A percentile compares a stretch with the other conserved stretches of the same genome.
These are phyloP conservation scores for Suillus hirtellus DNA, from an alignment of 768 basidiomycete genomes.

Conservation along the genomic window DNA sequence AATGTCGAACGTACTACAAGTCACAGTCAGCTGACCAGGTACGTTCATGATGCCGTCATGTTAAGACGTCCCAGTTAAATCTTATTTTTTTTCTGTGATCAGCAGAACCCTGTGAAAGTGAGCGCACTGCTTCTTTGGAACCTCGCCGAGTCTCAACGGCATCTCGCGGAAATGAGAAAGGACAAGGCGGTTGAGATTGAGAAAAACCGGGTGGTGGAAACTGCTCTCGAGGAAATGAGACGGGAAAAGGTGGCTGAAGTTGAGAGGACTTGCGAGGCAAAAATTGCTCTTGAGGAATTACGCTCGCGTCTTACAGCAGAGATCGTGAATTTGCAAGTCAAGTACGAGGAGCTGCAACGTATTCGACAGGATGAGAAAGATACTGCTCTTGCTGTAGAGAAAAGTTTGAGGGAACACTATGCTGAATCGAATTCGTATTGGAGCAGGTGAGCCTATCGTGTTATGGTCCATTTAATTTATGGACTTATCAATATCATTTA, in stretches of 20 bases:
- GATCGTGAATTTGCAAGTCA: conserved; percentile 39
- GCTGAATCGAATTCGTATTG: conserved; percentile 44
- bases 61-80: neutral
- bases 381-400: conserved; percentile 51
- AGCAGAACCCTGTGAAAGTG: conserved; percentile 55
- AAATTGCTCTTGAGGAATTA: conserved; percentile 33
- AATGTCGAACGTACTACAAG: conserved; percentile 49
- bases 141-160: conserved; percentile 48
- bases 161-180: conserved; percentile 24
- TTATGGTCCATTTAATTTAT: conserved; percentile 10
- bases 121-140: conserved; percentile 51
- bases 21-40: conserved; percentile 50
- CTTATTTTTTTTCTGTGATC: neutral
- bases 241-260: conserved; percentile 27
- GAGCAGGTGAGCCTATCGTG: conserved; percentile 33
- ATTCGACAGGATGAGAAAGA: conserved; percentile 51
- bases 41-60: conserved; percentile 17
- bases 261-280: conserved; percentile 32
- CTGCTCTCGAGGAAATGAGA: conserved; percentile 28
- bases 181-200: conserved; percentile 31
- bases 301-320: conserved; percentile 32
- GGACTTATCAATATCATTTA: conserved; percentile 26
- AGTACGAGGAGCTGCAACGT: conserved; percentile 42
- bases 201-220: conserved; percentile 30
- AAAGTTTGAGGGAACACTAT: conserved; percentile 53